phyloP scores from a whole-genome alignment of 2,329 filamentous ascomycete species.

The Colletotrichum ledebouriae region DNA sequence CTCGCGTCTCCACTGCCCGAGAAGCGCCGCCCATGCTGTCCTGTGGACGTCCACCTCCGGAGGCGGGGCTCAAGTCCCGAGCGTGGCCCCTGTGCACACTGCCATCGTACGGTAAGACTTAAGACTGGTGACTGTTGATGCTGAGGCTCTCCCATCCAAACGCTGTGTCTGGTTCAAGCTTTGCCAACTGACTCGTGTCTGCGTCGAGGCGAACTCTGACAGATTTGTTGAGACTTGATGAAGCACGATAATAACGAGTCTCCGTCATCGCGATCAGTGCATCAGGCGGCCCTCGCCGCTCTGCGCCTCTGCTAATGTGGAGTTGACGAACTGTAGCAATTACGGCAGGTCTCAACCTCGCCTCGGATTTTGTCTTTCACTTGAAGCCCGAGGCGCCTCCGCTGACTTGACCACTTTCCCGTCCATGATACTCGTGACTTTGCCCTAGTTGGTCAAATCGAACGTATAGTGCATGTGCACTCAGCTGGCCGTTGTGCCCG shows the following conservation, averaged over 20 bases:
- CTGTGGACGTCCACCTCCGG: neutral
- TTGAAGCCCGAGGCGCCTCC: neutral
- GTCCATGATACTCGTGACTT: neutral
- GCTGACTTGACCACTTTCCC: neutral
- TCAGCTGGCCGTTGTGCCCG: neutral
- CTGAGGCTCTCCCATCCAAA: slow-evolving; percentile 18
- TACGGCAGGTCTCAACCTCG: slow-evolving; percentile 20
- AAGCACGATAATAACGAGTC: slow-evolving; percentile 18
- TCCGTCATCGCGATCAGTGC: slow-evolving; percentile 26
- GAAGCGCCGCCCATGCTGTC: slow-evolving; percentile 3
- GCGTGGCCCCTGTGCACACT: slow-evolving; percentile 1
- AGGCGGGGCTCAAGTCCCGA: slow-evolving; percentile 19
- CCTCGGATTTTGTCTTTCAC: neutral
- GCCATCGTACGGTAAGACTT: slow-evolving; percentile 23
- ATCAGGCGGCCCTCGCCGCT: slow-evolving; percentile 20
- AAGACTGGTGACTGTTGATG: slow-evolving; percentile 22
- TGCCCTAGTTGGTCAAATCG: neutral
- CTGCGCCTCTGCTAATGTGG: slow-evolving; percentile 17
- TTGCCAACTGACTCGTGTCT: slow-evolving; percentile 33
- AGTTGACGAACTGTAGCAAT: slow-evolving; percentile 10
- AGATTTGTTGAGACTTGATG: slow-evolving; percentile 31
- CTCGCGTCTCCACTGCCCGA: slow-evolving; percentile 24
- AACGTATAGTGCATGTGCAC: neutral
- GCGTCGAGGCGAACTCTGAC: slow-evolving; percentile 29
- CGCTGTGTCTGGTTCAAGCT: slow-evolving; percentile 26